Percentiles rank a stretch among this genome's conserved stretches.
Conservation (phyloP, 306 rosid species). For the Pyrus betulifolia region DNA sequence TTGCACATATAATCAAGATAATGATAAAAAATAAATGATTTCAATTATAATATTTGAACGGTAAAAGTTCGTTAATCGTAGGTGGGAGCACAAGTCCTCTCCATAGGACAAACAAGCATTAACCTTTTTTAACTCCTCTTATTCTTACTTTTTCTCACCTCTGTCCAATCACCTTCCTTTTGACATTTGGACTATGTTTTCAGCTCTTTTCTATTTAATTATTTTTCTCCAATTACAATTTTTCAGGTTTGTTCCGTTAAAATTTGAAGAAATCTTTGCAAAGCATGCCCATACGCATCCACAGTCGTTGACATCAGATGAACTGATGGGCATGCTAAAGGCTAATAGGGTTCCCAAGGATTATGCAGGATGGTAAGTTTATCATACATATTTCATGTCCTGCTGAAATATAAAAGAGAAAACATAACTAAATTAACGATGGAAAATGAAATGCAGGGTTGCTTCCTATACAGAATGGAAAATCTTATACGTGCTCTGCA, state of each 20-base stretch:
- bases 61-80: too few relatives aligned
- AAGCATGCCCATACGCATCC: constrained; percentile 48
- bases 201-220: not conserved
- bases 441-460: constrained; percentile 26
- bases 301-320: constrained; percentile 58
- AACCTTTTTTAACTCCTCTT: not conserved
- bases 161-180: not conserved
- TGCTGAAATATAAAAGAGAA: not conserved
- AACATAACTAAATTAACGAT: not conserved
- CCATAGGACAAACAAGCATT: too few relatives aligned
- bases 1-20: too few relatives aligned
- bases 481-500: constrained; percentile 49
- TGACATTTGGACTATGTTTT: not conserved
- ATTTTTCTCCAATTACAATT: not conserved
- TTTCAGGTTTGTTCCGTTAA: constrained; percentile 52
- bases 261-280: constrained; percentile 63
- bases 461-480: constrained; percentile 60
- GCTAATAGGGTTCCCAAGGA: constrained; percentile 54
- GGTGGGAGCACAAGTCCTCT: accelerated
- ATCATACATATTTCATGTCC: not conserved
- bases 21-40: too few relatives aligned
- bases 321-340: constrained; percentile 39
- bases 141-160: too few relatives aligned
- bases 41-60: too few relatives aligned
- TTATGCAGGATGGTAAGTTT: constrained; percentile 50